A percentile compares a stretch with the other conserved stretches of the same genome.
Conservation (phyloP, 2,329 filamentous ascomycete species). For the Diplodia mutila region DNA sequence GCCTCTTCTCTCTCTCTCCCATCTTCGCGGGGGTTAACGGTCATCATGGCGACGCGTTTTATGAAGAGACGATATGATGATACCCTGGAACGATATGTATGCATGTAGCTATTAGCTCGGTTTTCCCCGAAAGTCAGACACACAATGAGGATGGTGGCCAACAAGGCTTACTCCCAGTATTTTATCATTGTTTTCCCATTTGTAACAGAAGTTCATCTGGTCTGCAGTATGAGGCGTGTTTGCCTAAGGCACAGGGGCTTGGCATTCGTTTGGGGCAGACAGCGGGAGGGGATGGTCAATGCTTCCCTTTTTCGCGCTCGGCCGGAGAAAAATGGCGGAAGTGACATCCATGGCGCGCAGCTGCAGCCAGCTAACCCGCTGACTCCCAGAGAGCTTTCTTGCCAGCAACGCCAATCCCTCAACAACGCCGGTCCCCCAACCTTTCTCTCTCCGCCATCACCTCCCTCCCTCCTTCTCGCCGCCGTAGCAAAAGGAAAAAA, state of each 20-base stretch:
- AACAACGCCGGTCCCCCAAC: neutral
- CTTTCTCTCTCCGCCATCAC: neutral
- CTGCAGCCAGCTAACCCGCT: neutral
- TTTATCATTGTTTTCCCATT: neutral
- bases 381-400: neutral
- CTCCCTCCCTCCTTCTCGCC: neutral
- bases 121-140: neutral
- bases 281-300: neutral
- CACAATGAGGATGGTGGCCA: neutral
- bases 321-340: slow-evolving; percentile 24
- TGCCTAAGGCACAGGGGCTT: too few species aligned
- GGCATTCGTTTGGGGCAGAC: neutral
- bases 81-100: slow-evolving; percentile 21
- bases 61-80: slow-evolving; percentile 23
- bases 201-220: neutral
- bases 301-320: neutral
- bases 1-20: neutral
- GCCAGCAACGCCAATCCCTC: neutral
- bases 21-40: neutral
- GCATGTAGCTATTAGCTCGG: slow-evolving; percentile 16
- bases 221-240: neutral
- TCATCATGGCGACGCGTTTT: slow-evolving; percentile 15
- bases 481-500: neutral
- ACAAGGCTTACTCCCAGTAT: neutral
- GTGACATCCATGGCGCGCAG: slow-evolving; percentile 16